Base-by-base conservation (phyloP, 225 moss, liverwort and hornwort species). In the Thuidium tamariscinum region DNA sequence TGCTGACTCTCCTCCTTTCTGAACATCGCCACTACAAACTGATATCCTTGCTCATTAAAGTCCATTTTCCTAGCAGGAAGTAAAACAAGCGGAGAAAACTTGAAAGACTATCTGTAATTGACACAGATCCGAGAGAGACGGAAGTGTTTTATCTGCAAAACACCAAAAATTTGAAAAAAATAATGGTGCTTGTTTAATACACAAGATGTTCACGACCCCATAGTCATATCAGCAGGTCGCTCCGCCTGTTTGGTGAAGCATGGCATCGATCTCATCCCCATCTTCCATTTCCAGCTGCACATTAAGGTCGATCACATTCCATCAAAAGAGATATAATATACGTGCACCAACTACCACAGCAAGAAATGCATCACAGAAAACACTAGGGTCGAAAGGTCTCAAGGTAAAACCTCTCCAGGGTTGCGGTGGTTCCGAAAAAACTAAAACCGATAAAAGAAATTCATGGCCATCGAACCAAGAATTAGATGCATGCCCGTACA, bases 231-330 rank as follows among this genome's bases (percentile, higher is more conserved):
- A 92, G 82, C 82, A 90, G 68, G 85, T 61, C 51, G 55, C 62
- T 64, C 93, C 93, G 36, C 93, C 93, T 74, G 93, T 93, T 88
- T 93, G 93, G 60, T 93, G 93, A 57, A 93, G 91, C 93, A 93
- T 91, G 65, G 93, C 93, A 57, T 93, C 89, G 49, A 93, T 93
- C 85, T 93, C 93, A 80, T 93, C 93, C n/a, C 93, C 93, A 63
- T 91, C 93, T 87, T 91, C 91, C 93, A 93, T 93, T 52, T 93
- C 93, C 56, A 93, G 93, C 91, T 93, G 90, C 87, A 83, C 62
- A 84, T 27, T 27, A 10, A 13, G 26, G 11, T 20, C 83, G n/a
- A 27, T 41, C 61, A 75, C 59, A 34, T 69, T 77, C 54, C 54
- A 61, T 82, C 32, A 85, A 74, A n/a, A 55, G 39, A 49, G 30